Evolutionary conservation across 768 basidiomycete genomes (phyloP).

Genomic region (Cubamyces lactineus): DNA sequence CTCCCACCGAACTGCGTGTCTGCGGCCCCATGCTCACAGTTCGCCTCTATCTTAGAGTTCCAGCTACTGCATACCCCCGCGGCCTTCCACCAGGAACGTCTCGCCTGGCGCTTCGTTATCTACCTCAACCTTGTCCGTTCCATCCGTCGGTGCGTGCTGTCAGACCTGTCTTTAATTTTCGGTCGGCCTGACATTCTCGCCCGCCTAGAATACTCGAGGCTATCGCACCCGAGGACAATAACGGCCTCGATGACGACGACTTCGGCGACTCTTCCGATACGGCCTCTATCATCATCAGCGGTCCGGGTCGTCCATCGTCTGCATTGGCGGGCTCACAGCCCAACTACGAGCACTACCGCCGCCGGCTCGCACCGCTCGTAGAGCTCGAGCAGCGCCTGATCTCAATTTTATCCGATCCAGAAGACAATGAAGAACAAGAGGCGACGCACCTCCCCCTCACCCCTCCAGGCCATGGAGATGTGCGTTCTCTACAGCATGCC

Average conservation of each 20-base stretch:
- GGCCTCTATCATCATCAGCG: slow-evolving; percentile 51
- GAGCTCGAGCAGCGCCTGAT: slow-evolving; percentile 73
- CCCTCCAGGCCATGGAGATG: slow-evolving; percentile 27
- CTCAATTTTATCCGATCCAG: slow-evolving; percentile 65
- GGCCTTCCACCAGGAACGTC: slow-evolving; percentile 77
- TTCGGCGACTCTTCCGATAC: slow-evolving; percentile 55
- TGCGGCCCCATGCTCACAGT: slow-evolving; percentile 19
- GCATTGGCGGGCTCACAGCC: slow-evolving; percentile 50
- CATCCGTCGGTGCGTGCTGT: slow-evolving; percentile 59
- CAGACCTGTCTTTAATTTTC: slow-evolving; percentile 6
- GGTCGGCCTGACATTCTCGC: background rate
- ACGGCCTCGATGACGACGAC: slow-evolving; percentile 59
- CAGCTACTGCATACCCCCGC: slow-evolving; percentile 79
- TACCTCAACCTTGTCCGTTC: slow-evolving; percentile 88
- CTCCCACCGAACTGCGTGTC: background rate
- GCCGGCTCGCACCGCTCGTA: slow-evolving; percentile 65
- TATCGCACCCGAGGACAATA: slow-evolving; percentile 64
- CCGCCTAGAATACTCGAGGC: slow-evolving; percentile 70
- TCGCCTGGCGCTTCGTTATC: slow-evolving; percentile 86
- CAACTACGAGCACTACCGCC: slow-evolving; percentile 64
- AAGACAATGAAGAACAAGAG: slow-evolving; percentile 61
- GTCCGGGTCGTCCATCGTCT: slow-evolving; percentile 45
- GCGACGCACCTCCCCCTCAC: slow-evolving; percentile 55
- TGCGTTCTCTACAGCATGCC: background rate
- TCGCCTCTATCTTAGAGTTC: slow-evolving; percentile 58